Evolutionary conservation across 208 protist genomes (phyloP), one percentile per base, ranked within the genome.

Genomic region (Angomonas desouzai): DNA sequence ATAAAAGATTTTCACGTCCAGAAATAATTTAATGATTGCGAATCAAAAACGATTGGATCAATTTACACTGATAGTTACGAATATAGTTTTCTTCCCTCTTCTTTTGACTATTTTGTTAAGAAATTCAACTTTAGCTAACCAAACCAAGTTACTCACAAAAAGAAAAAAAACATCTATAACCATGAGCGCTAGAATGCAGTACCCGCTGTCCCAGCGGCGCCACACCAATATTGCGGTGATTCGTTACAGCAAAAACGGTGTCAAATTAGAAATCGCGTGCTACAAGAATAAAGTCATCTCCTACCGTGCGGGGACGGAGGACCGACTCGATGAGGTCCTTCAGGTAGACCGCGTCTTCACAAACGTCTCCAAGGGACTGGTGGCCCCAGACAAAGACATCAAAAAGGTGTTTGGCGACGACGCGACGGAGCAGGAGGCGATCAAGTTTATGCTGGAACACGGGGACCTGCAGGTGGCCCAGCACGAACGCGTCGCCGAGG

Each of bases 401-500:
- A 32, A 82, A 34, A 62, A 74, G 1, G 80, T 85, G 6, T 91
- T 93, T 57, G 85, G 83, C 16, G 43, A 66, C 6, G 65, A 79
- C 22, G 85, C 74, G 58, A 82, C 65, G 27, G 83, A 95, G 58
- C 43, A 81, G 55, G 79, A 91, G 47, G 89, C 89, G 29, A 80
- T 94, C 53, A 73, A 90, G 70, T 87, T 81, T 51, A 99, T 99
- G 71, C 80, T 99, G 3, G 70, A 89, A 7, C 97, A 98, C 62
- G 98, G 98, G 0, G 96, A 99, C 66, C 68, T 99, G 30, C 98
- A 99, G 72, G 96, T 99, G 6, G 96, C 96, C 7, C 92, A 97
- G 53, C 96, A 98, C 66, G 98, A 99, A 79, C 87, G 98, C n/a
- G 79, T 80, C 25, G 78, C 83, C 13, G 85, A 98, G 62, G 78